Conservation (phyloP, 352 stramenopile species). For the Elongisporangium prolatum region DNA sequence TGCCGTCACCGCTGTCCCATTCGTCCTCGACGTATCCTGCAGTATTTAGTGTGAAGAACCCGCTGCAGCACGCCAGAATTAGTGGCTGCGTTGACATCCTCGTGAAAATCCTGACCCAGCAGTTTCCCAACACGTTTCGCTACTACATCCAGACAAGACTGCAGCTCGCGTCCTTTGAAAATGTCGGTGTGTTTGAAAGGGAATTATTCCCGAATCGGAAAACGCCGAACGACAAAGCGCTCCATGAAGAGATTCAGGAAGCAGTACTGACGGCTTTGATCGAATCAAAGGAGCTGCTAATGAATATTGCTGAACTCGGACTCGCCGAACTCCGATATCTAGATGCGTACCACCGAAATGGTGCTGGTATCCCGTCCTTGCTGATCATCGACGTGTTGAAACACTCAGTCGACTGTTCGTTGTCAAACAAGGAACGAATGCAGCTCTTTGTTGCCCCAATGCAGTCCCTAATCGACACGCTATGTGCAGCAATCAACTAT, state of each 20-base stretch:
- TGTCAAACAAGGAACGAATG: slow-evolving; percentile 30
- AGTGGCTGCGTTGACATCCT: slow-evolving; percentile 68
- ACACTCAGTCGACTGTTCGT: slow-evolving; percentile 45
- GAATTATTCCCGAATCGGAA: slow-evolving; percentile 58
- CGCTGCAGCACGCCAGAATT: slow-evolving; percentile 42
- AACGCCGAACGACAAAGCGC: slow-evolving; percentile 36
- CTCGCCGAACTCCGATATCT: slow-evolving; percentile 63
- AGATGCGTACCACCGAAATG: slow-evolving; percentile 44
- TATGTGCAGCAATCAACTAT: slow-evolving; percentile 73
- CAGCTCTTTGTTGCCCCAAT: slow-evolving; percentile 45
- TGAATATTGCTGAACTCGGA: slow-evolving; percentile 46
- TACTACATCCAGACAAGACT: slow-evolving; percentile 68
- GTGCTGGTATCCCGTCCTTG: slow-evolving; percentile 36
- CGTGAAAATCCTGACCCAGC: slow-evolving; percentile 51
- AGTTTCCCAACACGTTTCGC: slow-evolving; percentile 75
- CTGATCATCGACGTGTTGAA: slow-evolving; percentile 59
- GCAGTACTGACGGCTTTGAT: slow-evolving; percentile 43
- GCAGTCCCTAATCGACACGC: slow-evolving; percentile 44
- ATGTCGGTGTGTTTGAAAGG: slow-evolving; percentile 59
- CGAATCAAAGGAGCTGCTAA: slow-evolving; percentile 39
- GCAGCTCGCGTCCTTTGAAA: slow-evolving; percentile 70
- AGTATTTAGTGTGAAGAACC: slow-evolving; percentile 36
- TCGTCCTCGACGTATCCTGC: neutral
- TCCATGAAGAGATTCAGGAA: slow-evolving; percentile 56
- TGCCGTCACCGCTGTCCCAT: neutral